phyloP scores from a whole-genome alignment of 2,329 filamentous ascomycete species.

The Apiospora arundinis region DNA sequence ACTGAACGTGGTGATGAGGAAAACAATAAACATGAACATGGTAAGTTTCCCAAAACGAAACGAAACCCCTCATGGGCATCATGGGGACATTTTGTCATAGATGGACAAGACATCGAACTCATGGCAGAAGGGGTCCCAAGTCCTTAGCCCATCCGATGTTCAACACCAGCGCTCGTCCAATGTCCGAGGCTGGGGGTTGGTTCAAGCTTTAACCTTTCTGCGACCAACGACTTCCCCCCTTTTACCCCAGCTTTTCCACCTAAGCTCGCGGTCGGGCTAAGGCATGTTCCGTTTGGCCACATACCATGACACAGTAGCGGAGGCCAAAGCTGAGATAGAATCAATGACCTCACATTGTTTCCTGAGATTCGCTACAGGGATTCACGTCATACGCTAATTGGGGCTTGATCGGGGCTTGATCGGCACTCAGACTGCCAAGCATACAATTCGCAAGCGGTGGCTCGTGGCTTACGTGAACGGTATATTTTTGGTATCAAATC shows the following conservation, averaged over 20 bases:
- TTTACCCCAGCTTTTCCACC: background rate
- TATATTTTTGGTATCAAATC: no score
- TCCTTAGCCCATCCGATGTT: background rate
- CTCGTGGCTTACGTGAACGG: no score
- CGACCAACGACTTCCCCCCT: background rate
- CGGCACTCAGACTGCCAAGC: background rate
- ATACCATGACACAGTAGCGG: background rate
- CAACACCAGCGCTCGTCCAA: background rate
- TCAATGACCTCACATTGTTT: background rate
- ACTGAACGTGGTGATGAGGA: background rate
- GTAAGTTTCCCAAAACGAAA: background rate
- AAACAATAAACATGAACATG: background rate
- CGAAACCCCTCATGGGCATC: background rate
- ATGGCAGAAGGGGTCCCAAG: background rate
- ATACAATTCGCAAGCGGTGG: background rate
- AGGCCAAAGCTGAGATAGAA: background rate
- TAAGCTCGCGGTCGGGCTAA: background rate
- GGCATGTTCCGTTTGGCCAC: background rate
- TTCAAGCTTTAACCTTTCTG: background rate
- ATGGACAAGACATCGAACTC: background rate
- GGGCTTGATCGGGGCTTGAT: background rate
- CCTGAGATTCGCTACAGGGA: background rate
- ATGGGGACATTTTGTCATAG: background rate
- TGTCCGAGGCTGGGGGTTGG: background rate
- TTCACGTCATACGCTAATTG: background rate